Percentiles rank a stretch among this genome's conserved stretches.
These are phyloP conservation scores for Citrus maxima DNA, from an alignment of 345 rosid species.

Conservation along the genomic window DNA sequence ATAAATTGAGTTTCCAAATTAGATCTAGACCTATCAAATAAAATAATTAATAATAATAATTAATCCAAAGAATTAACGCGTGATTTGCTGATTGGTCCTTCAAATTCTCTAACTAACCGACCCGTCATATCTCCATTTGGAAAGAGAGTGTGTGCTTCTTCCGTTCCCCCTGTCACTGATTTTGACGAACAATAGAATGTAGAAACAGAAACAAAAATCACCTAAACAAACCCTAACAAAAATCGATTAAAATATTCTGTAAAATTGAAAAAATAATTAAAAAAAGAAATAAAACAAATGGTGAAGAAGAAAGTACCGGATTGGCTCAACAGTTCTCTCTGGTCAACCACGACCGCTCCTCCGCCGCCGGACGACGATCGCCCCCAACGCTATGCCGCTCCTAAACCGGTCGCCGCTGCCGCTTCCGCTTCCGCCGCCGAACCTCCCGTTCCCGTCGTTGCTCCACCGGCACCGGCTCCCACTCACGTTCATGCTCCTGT, in stretches of 20 bases:
- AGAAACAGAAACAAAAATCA: constrained; percentile 13
- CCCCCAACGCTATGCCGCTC: constrained; percentile 24
- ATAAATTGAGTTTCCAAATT: not conserved
- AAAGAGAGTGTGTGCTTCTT: too few species aligned
- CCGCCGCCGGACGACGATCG: constrained; percentile 46
- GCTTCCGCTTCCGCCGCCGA: constrained; percentile 23
- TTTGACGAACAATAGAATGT: not conserved
- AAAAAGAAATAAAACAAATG: constrained; percentile 30
- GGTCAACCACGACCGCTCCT: constrained; percentile 64
- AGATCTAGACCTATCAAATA: not conserved
- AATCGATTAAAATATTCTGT: not conserved
- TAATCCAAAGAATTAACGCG: not conserved
- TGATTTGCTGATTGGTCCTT: constrained; percentile 4
- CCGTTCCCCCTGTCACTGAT: not conserved
- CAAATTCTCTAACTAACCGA: not conserved
- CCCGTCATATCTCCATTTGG: not conserved
- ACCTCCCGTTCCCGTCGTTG: constrained; percentile 34
- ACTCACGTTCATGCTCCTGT: constrained; percentile 37
- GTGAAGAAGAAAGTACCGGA: constrained; percentile 86
- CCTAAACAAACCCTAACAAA: not conserved
- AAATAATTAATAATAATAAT: too few species aligned
- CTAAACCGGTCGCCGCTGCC: constrained; percentile 27
- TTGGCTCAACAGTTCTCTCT: constrained; percentile 95
- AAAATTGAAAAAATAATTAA: not conserved
- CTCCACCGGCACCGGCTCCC: constrained; percentile 39